A percentile compares a stretch with the other conserved stretches of the same genome.
phyloP scores from a whole-genome alignment of 306 rosid species.

The Myrica gale region DNA sequence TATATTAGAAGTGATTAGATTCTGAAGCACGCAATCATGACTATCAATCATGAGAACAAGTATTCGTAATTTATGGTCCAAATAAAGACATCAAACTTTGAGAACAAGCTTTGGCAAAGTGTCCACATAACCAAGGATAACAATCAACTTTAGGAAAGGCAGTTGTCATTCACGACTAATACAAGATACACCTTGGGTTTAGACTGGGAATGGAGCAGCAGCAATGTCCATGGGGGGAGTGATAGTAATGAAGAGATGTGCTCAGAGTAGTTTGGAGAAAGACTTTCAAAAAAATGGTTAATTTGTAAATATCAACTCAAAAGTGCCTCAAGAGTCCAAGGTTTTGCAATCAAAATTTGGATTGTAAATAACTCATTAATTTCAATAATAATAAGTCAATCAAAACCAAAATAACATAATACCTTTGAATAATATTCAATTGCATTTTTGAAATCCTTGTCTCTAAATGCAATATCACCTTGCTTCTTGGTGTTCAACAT shows the following conservation, averaged over 20 bases:
- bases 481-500: constrained; percentile 87
- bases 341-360: too few relatives aligned
- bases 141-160: neutral
- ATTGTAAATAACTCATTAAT: neutral
- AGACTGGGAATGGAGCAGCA: too few relatives aligned
- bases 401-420: neutral
- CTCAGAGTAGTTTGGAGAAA: too few relatives aligned
- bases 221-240: too few relatives aligned
- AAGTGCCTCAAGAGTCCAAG: too few relatives aligned
- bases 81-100: neutral
- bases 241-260: too few relatives aligned
- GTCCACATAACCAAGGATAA: neutral
- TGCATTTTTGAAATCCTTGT: constrained; percentile 87
- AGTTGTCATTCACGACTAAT: neutral
- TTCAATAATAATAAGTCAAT: neutral
- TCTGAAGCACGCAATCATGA: neutral
- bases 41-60: neutral
- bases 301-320: too few relatives aligned
- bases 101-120: neutral
- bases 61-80: neutral
- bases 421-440: constrained; percentile 95
- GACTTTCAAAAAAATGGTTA: too few relatives aligned
- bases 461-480: constrained; percentile 94
- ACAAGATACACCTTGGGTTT: neutral
- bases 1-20: constrained; percentile 8